Percentiles rank a stretch among this genome's conserved stretches.
phyloP scores from a whole-genome alignment of 2,329 filamentous ascomycete genomes.

The Hypoxylon sp. region DNA sequence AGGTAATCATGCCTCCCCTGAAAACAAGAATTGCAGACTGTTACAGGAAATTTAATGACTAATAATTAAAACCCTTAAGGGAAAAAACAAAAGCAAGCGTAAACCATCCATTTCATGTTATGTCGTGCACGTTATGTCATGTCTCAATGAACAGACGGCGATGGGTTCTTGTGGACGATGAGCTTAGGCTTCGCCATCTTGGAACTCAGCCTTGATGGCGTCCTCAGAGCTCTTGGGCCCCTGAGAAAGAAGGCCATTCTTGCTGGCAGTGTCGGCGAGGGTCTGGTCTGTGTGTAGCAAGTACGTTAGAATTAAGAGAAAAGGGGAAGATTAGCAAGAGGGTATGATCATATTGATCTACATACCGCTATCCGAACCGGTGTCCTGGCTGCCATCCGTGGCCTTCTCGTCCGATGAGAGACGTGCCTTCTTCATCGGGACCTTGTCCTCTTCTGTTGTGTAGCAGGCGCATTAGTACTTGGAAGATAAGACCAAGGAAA shows the following conservation, averaged over 20 bases:
- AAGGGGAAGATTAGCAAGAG: neutral
- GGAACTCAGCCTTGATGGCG: neutral
- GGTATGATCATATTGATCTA: neutral
- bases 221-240: neutral
- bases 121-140: too few species aligned
- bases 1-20: neutral
- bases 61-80: neutral
- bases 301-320: neutral
- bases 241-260: neutral
- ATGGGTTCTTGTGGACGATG: neutral
- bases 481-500: neutral
- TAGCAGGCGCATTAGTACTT: conserved; percentile 9
- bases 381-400: neutral
- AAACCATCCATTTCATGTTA: too few species aligned
- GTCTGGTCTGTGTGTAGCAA: conserved; percentile 3
- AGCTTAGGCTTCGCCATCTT: conserved; percentile 6
- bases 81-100: neutral
- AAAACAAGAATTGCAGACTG: neutral
- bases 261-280: neutral
- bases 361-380: conserved; percentile 11
- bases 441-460: conserved; percentile 11
- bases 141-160: neutral
- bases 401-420: conserved; percentile 12
- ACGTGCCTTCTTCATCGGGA: conserved; percentile 9
- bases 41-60: neutral